Conservation (phyloP, 352 stramenopile species). For the Pythium vanterpoolii region DNA sequence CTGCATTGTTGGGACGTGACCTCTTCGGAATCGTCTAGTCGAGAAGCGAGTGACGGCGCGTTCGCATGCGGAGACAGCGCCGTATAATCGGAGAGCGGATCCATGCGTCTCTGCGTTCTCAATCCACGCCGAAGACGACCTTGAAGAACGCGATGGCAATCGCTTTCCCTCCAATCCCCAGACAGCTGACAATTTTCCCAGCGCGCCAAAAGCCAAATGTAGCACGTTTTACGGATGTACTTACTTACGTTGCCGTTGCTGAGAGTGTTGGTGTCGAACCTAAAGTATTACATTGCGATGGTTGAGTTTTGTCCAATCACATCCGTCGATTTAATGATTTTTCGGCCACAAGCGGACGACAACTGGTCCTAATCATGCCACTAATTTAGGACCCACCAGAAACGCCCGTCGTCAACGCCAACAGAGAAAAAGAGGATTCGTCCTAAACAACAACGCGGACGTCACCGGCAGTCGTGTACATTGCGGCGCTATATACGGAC, state of each 20-base stretch:
- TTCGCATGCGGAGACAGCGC: constrained; percentile 28
- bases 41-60: background rate
- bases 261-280: constrained; percentile 17
- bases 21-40: constrained; percentile 23
- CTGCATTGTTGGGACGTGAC: constrained; percentile 60
- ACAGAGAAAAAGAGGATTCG: background rate
- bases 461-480: too few species aligned
- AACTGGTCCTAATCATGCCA: constrained; percentile 6
- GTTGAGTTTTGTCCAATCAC: constrained; percentile 6
- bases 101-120: constrained; percentile 6
- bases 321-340: background rate
- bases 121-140: background rate
- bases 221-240: background rate
- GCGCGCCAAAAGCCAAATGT: constrained; percentile 12
- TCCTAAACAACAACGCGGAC: too few species aligned
- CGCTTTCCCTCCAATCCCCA: constrained; percentile 1
- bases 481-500: background rate
- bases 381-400: constrained; percentile 13
- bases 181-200: background rate
- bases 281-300: background rate
- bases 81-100: constrained; percentile 28
- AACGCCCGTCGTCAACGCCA: background rate
- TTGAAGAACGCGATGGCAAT: background rate
- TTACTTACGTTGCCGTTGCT: background rate
- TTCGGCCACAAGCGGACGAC: constrained; percentile 14